Base-by-base conservation (phyloP, 768 basidiomycete genomes). In the Phanerochaete sordida region DNA sequence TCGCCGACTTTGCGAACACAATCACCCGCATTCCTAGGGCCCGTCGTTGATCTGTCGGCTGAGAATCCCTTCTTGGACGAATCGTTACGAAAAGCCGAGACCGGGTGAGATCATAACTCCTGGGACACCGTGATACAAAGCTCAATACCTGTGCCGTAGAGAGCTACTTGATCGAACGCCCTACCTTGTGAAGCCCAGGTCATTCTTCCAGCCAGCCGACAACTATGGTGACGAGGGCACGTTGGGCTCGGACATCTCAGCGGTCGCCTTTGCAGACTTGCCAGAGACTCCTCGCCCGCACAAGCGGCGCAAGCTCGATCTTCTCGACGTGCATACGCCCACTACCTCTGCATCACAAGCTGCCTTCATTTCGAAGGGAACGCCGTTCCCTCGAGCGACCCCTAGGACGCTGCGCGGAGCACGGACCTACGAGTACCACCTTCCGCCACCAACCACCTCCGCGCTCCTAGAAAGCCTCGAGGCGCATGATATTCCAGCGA, bases 391-490 rank as follows among this genome's bases (percentile, higher is more conserved):
- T 27, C 62, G 49, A 23, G 31, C 43, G 6, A 46, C 3, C 11
- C 24, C 37, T 26, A 24, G 21, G 27, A 1, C 50, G 28, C 24
- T n/a, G 16, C 24, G 13, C 27, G 45, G 12, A 8, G 52, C 50
- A 13, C n/a, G 31, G 23, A n/a, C 15, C 28, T 84, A 83, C 66
- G 66, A 72, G 33, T 91, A 88, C 60, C 70, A 71, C 0, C 58
- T 62, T n/a, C 57, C 68, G 11, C 84, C 88, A 0, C 90, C 90
- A 2, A 73, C 81, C 6, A 49, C 75, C 5, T 74, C 77, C 3
- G 74, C 82, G 13, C 73, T 90, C 0, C 57, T 80, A 6, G 68
- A 69, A 7, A 79, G 76, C 48, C 58, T 86, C 15, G 77, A 79
- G 31, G 66, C 70, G 0, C 73, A 82, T 63, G 79, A 78, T 23